A percentile compares a stretch with the other conserved stretches of the same genome.
Evolutionary conservation across 73 alveolate species (phyloP).

Genomic region (Tetrahymena borealis): DNA sequence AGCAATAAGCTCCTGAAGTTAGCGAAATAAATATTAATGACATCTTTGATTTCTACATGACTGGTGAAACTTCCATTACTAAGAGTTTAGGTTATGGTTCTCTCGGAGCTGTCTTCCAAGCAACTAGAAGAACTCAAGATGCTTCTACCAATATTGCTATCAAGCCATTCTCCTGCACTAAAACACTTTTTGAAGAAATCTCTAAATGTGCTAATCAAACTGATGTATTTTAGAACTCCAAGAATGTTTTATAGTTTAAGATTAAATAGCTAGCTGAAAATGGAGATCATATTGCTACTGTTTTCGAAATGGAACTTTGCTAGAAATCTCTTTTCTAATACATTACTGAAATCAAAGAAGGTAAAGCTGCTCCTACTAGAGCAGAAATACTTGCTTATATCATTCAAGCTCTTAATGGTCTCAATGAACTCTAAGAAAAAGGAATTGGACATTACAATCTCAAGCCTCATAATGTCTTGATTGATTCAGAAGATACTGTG

Average conservation of each 20-base stretch:
- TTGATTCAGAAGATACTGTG: neutral
- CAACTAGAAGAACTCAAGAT: neutral
- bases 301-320: neutral
- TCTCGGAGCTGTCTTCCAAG: neutral
- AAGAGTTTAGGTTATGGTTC: slow-evolving; percentile 1
- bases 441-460: neutral
- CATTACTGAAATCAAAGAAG: neutral
- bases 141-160: neutral
- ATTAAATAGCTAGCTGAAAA: neutral
- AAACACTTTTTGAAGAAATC: neutral
- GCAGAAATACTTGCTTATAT: neutral
- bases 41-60: neutral
- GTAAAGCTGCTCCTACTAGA: neutral
- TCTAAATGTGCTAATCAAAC: neutral
- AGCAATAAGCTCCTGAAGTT: neutral
- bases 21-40: neutral
- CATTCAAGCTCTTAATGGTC: neutral
- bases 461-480: neutral
- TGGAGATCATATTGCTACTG: neutral
- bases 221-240: neutral
- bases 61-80: neutral
- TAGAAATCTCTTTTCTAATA: neutral
- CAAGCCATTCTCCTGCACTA: neutral
- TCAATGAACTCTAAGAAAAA: neutral
- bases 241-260: neutral